Evolutionary conservation across 2,329 filamentous ascomycete species (phyloP).

Genomic region (Penicillium sp.): DNA sequence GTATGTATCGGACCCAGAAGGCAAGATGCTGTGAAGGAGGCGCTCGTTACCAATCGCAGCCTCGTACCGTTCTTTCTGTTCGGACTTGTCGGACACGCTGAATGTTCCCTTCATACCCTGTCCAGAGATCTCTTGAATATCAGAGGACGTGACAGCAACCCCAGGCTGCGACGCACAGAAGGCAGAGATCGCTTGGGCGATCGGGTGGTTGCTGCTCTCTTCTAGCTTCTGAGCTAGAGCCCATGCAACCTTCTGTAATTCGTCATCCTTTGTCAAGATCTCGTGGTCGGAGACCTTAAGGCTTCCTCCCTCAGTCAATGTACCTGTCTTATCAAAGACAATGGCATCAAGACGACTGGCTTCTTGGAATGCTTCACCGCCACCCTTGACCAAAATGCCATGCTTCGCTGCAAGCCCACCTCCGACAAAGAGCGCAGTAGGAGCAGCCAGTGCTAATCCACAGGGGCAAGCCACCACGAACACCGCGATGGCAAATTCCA

Average conservation of each 20-base stretch:
- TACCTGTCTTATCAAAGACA: slow-evolving; percentile 86
- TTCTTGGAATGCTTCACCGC: slow-evolving; percentile 80
- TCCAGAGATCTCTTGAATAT: slow-evolving; percentile 52
- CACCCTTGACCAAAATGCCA: slow-evolving; percentile 77
- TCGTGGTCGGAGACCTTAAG: slow-evolving; percentile 52
- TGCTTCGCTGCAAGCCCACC: slow-evolving; percentile 72
- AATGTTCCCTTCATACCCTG: slow-evolving; percentile 55
- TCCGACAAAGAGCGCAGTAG: slow-evolving; percentile 80
- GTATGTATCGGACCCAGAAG: slow-evolving; percentile 30
- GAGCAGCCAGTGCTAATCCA: slow-evolving; percentile 76
- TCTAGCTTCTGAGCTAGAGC: slow-evolving; percentile 50
- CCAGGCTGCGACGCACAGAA: slow-evolving; percentile 42
- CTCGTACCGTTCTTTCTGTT: slow-evolving; percentile 34
- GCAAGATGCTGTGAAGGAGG: slow-evolving; percentile 39
- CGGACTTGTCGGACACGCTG: slow-evolving; percentile 25
- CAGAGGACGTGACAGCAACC: slow-evolving; percentile 26
- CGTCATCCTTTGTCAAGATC: slow-evolving; percentile 32
- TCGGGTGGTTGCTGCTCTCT: slow-evolving; percentile 56
- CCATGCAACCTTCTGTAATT: slow-evolving; percentile 40
- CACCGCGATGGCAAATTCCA: slow-evolving; percentile 70
- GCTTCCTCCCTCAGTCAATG: slow-evolving; percentile 63
- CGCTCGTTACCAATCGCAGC: slow-evolving; percentile 56
- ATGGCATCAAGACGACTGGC: slow-evolving; percentile 71
- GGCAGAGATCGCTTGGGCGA: slow-evolving; percentile 51
- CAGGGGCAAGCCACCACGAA: slow-evolving; percentile 86